These are phyloP conservation scores for Thelonectria discophora DNA, from an alignment of 2,329 filamentous ascomycete species.

Conservation along the genomic window DNA sequence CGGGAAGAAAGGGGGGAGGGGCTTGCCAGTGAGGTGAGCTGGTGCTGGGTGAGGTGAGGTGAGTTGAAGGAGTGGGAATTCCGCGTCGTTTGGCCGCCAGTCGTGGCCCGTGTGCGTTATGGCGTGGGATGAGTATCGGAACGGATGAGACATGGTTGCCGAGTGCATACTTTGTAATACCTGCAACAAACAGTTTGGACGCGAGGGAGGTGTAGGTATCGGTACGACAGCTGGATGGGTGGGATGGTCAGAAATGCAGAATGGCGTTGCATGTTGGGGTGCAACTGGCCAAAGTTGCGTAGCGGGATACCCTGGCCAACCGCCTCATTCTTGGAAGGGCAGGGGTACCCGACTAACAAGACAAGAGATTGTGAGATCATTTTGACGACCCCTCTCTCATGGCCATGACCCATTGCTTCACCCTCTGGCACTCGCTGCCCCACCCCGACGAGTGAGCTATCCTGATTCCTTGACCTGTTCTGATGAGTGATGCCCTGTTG, in stretches of 20 bases:
- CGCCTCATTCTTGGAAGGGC: neutral
- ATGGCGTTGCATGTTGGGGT: neutral
- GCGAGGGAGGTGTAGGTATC: constrained; percentile 1
- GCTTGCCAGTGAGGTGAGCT: neutral
- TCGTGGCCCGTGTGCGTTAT: constrained; percentile 2
- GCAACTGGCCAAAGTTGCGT: neutral
- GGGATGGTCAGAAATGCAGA: constrained; percentile 15
- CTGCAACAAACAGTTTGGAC: constrained; percentile 4
- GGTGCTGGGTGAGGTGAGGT: constrained; percentile 1
- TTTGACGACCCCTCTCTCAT: constrained; percentile 27
- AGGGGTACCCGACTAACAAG: constrained; percentile 28
- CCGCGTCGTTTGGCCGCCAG: neutral
- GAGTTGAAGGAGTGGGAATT: constrained; percentile 3
- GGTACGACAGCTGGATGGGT: constrained; percentile 17
- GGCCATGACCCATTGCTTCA: no score
- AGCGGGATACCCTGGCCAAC: constrained; percentile 28
- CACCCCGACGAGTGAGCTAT: constrained; percentile 33
- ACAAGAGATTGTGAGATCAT: constrained; percentile 34
- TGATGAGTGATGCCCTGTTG: neutral
- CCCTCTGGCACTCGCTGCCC: constrained; percentile 21
- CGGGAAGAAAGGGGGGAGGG: neutral
- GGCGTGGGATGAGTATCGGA: neutral
- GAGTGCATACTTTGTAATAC: neutral
- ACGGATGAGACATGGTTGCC: neutral
- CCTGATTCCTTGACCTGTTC: constrained; percentile 7